phyloP scores from a whole-genome alignment of 2,329 filamentous ascomycete species.

The Cercospora janseana region DNA sequence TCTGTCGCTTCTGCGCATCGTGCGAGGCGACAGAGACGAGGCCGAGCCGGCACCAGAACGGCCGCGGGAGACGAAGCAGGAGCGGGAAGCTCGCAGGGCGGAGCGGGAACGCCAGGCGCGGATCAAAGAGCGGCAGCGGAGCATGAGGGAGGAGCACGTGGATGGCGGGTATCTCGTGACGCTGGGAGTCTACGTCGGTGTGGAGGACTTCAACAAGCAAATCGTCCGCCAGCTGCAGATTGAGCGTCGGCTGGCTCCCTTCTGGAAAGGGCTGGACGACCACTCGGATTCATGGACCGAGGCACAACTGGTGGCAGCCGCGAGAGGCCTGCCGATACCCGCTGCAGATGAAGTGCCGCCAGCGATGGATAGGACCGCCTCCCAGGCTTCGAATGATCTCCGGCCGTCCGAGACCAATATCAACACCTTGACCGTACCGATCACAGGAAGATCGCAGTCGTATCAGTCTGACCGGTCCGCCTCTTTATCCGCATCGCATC shows the following conservation, averaged over 20 bases:
- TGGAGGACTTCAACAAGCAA: conserved; percentile 89
- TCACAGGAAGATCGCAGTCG: conserved; percentile 73
- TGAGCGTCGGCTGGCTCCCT: conserved; percentile 86
- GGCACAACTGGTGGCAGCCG: conserved; percentile 89
- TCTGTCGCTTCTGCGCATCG: conserved; percentile 57
- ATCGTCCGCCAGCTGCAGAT: conserved; percentile 93
- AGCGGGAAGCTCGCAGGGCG: conserved; percentile 79
- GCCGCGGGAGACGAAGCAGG: conserved; percentile 83
- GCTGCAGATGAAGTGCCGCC: conserved; percentile 78
- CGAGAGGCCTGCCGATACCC: conserved; percentile 78
- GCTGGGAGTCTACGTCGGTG: conserved; percentile 85
- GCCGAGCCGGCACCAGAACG: conserved; percentile 51
- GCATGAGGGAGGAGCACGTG: conserved; percentile 85
- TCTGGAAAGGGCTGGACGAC: conserved; percentile 91
- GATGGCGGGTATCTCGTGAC: conserved; percentile 95
- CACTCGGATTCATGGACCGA: conserved; percentile 88
- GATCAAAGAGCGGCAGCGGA: conserved; percentile 82
- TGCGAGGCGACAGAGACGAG: conserved; percentile 47
- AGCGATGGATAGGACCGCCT: conserved; percentile 55
- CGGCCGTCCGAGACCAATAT: conserved; percentile 60
- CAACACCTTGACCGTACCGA: conserved; percentile 74
- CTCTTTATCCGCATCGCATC: conserved; percentile 59
- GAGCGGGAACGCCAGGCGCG: conserved; percentile 76
- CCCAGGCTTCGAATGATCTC: conserved; percentile 41
- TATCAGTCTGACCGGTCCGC: conserved; percentile 69